phyloP scores from a whole-genome alignment of 2,329 filamentous ascomycete species.

The Botrytis aclada region DNA sequence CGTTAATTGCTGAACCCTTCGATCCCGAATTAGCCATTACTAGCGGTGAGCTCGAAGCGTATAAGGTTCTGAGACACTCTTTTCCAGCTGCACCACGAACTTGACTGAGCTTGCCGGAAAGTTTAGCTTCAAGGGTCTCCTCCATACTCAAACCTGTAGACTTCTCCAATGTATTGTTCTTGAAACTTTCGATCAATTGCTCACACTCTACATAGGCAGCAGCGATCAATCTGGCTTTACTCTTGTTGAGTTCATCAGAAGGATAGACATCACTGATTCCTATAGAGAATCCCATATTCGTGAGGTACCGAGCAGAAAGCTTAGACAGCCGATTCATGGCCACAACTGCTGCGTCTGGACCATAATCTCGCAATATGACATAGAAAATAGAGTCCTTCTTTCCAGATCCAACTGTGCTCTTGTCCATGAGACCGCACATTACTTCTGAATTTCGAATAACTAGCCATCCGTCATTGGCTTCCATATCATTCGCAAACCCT shows the following conservation, averaged over 20 bases:
- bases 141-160: conserved; percentile 88
- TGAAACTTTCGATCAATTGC: conserved; percentile 76
- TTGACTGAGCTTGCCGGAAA: conserved; percentile 87
- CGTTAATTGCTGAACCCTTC: conserved; percentile 96
- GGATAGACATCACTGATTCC: conserved; percentile 94
- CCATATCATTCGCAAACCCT: conserved; percentile 56
- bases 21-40: conserved; percentile 98
- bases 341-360: conserved; percentile 79
- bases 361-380: conserved; percentile 91
- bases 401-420: conserved; percentile 91
- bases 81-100: conserved; percentile 89
- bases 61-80: conserved; percentile 85
- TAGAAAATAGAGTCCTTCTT: conserved; percentile 99
- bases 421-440: conserved; percentile 98
- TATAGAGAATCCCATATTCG: conserved; percentile 92
- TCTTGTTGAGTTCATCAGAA: conserved; percentile 62
- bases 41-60: conserved; percentile 85
- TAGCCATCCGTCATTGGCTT: conserved; percentile 84
- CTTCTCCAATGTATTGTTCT: conserved; percentile 76
- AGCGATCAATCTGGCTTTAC: conserved; percentile 74
- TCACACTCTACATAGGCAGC: conserved; percentile 79
- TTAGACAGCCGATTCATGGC: conserved; percentile 95
- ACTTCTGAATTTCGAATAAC: conserved; percentile 95
- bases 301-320: conserved; percentile 82
- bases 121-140: conserved; percentile 83